phyloP scores from a whole-genome alignment of 148 eudicot genomes.

The Vaccinium corymbosum region DNA sequence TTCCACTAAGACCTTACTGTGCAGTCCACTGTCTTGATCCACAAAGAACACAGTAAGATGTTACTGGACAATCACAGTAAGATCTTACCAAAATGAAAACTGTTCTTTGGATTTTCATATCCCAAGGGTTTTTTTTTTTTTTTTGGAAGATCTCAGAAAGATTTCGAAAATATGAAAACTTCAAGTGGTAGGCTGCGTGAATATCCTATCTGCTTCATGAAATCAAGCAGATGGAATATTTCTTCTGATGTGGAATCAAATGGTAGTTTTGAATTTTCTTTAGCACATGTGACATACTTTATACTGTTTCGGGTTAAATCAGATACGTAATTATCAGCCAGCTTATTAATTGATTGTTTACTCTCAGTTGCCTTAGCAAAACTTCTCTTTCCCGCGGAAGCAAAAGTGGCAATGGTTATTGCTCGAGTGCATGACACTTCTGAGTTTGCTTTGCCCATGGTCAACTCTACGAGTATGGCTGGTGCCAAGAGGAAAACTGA shows the following conservation, averaged over 20 bases:
- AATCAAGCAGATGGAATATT: neutral
- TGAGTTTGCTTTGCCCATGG: slow-evolving; percentile 39
- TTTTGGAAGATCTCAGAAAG: neutral
- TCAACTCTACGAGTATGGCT: slow-evolving; percentile 39
- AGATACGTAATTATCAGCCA: neutral
- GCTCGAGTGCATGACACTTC: slow-evolving; percentile 91
- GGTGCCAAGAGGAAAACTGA: slow-evolving; percentile 49
- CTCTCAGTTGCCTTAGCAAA: slow-evolving; percentile 75
- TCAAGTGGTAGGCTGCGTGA: neutral
- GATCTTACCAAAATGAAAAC: neutral
- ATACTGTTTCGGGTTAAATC: neutral
- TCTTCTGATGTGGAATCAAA: neutral
- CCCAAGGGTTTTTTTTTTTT: neutral
- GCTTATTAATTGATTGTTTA: neutral
- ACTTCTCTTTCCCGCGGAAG: slow-evolving; percentile 79
- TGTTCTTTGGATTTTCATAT: neutral
- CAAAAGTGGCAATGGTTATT: slow-evolving; percentile 89
- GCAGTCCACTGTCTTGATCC: neutral
- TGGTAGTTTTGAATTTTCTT: neutral
- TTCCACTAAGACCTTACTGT: neutral
- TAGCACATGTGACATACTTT: neutral
- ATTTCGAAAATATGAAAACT: neutral
- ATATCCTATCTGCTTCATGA: neutral
- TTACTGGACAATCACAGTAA: neutral
- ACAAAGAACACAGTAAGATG: neutral